Conservation (phyloP, 2,329 filamentous ascomycete species). For the Lecanicillium sp. region DNA sequence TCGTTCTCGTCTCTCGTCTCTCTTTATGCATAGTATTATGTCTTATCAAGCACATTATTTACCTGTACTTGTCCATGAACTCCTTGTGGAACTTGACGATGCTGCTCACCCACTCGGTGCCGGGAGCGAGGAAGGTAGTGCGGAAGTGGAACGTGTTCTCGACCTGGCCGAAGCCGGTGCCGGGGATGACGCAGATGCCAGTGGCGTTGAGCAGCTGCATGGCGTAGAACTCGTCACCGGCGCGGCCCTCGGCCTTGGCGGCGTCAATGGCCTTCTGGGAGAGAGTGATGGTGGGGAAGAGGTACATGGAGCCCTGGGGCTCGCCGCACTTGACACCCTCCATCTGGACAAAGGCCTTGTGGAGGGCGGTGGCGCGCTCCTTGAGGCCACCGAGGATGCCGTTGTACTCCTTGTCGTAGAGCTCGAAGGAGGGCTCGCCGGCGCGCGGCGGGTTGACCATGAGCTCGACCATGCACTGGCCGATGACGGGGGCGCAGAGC, state of each 20-base stretch:
- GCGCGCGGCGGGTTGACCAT: constrained; percentile 92
- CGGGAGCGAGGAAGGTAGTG: constrained; percentile 93
- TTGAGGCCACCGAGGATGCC: constrained; percentile 73
- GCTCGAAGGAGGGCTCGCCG: constrained; percentile 76
- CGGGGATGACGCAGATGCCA: constrained; percentile 89
- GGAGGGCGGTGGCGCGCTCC: constrained; percentile 75
- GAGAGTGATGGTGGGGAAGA: constrained; percentile 89
- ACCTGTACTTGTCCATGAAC: constrained; percentile 78
- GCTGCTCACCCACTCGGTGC: constrained; percentile 86
- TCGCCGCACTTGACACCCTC: constrained; percentile 87
- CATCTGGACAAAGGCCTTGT: constrained; percentile 88
- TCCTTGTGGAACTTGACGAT: constrained; percentile 86
- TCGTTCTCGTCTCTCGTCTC: neutral
- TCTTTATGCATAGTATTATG: constrained; percentile 8
- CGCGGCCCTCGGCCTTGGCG: constrained; percentile 65
- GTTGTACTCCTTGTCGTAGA: constrained; percentile 82
- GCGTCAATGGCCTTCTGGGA: constrained; percentile 70
- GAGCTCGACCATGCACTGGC: constrained; percentile 92
- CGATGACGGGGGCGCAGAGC: constrained; percentile 90
- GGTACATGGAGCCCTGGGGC: constrained; percentile 96
- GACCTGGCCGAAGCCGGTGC: constrained; percentile 89
- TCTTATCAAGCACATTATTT: constrained; percentile 14
- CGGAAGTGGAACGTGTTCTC: constrained; percentile 88
- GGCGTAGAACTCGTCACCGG: constrained; percentile 90
- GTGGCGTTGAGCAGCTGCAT: constrained; percentile 86